Conservation (phyloP, 768 basidiomycete genomes). For the Paxillus involutus region DNA sequence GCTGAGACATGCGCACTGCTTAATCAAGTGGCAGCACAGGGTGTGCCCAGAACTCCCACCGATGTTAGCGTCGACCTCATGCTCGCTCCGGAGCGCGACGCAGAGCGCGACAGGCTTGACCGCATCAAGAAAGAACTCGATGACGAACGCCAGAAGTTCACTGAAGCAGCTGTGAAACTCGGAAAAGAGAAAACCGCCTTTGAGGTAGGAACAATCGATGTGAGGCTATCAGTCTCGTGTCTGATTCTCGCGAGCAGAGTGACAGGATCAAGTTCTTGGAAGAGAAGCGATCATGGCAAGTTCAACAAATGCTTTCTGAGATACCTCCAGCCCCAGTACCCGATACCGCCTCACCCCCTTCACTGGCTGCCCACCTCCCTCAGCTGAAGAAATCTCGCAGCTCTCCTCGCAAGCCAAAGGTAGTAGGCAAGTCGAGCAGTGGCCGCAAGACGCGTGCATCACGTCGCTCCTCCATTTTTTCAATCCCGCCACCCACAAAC, state of each 20-base stretch:
- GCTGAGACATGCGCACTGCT: constrained; percentile 53
- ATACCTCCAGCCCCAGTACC: constrained; percentile 44
- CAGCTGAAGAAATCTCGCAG: constrained; percentile 41
- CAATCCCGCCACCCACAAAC: constrained; percentile 33
- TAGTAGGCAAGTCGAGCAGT: constrained; percentile 46
- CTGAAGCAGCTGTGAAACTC: constrained; percentile 60
- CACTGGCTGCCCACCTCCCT: constrained; percentile 25
- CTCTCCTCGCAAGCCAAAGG: constrained; percentile 45
- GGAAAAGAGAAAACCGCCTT: constrained; percentile 63
- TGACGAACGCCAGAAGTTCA: constrained; percentile 61
- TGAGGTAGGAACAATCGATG: constrained; percentile 49
- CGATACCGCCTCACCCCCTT: constrained; percentile 12
- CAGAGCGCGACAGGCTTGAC: constrained; percentile 54
- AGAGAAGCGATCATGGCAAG: constrained; percentile 75
- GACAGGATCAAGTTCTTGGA: constrained; percentile 62
- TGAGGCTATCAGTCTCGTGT: background rate
- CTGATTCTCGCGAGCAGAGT: constrained; percentile 39
- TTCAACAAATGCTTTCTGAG: constrained; percentile 60
- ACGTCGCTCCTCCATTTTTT: constrained; percentile 45
- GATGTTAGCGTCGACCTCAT: constrained; percentile 56
- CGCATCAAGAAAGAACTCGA: constrained; percentile 58
- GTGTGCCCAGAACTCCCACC: constrained; percentile 30
- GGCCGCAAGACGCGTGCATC: constrained; percentile 46
- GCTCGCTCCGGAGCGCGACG: constrained; percentile 50
- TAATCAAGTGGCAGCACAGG: constrained; percentile 50